Percentiles rank a stretch among this genome's conserved stretches.
These are phyloP conservation scores for Chlamydomonas reinhardtii DNA, from an alignment of 163 green algal genomes.

Conservation along the genomic window DNA sequence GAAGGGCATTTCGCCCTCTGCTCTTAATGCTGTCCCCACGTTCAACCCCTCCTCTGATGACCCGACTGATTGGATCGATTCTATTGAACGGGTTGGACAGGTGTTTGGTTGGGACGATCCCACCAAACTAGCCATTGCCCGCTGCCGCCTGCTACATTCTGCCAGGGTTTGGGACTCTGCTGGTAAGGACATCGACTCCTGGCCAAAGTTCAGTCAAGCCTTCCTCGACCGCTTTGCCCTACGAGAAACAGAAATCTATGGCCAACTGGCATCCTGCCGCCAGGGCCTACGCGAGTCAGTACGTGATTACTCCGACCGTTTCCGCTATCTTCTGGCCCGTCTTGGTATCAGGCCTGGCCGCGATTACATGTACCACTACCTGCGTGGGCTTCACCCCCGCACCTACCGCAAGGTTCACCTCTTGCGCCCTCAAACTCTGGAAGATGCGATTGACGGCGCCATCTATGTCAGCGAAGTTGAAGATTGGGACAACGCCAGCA, in stretches of 20 bases:
- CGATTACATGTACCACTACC: not conserved
- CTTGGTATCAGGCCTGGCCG: not conserved
- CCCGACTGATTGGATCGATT: too few relatives aligned
- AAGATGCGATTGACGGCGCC: not conserved
- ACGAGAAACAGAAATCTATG: not conserved
- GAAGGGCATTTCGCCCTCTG: too few relatives aligned
- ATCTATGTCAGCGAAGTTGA: not conserved
- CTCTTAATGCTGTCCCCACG: too few relatives aligned
- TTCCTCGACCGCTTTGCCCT: not conserved
- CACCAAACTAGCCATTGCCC: too few relatives aligned
- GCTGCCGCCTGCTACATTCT: too few relatives aligned
- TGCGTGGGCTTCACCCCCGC: not conserved
- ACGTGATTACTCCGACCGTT: not conserved
- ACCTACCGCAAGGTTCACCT: not conserved
- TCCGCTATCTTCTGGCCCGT: not conserved
- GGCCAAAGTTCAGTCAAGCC: not conserved
- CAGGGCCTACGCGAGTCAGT: not conserved
- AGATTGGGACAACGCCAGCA: not conserved
- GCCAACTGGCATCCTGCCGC: not conserved
- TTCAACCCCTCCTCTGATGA: too few relatives aligned
- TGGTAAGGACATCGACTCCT: not conserved
- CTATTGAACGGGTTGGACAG: too few relatives aligned
- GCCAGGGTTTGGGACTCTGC: too few relatives aligned
- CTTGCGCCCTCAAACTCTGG: not conserved
- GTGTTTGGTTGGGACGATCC: too few relatives aligned